Evolutionary conservation across 2,329 filamentous ascomycete species (phyloP).

Genomic region (Hypoxylon sp.): DNA sequence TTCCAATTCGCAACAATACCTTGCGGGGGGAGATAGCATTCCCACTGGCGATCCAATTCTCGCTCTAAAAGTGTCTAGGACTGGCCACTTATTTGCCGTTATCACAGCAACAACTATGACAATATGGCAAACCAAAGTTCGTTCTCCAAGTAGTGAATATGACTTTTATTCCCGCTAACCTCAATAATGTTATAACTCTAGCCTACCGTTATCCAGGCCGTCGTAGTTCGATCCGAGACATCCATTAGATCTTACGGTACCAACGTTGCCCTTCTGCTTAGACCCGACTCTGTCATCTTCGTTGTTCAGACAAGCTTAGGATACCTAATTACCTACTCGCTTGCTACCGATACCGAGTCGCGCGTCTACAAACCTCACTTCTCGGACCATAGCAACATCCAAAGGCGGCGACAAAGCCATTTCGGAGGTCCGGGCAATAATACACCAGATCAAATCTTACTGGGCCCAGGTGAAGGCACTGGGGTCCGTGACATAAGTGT

Average conservation of each 20-base stretch:
- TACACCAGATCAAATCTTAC: conserved; percentile 68
- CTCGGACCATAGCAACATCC: conserved; percentile 70
- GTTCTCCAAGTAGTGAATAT: conserved; percentile 37
- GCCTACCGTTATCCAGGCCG: conserved; percentile 88
- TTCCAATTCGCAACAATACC: conserved; percentile 41
- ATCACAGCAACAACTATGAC: conserved; percentile 86
- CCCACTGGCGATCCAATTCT: conserved; percentile 69
- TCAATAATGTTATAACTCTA: conserved; percentile 52
- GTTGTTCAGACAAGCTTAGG: conserved; percentile 87
- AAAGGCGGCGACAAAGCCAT: conserved; percentile 68
- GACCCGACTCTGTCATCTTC: conserved; percentile 90
- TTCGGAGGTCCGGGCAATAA: conserved; percentile 63
- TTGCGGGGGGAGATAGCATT: conserved; percentile 51
- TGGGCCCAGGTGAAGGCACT: conserved; percentile 81
- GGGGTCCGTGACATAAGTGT: conserved; percentile 88
- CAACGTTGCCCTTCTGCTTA: conserved; percentile 84
- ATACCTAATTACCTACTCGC: conserved; percentile 92
- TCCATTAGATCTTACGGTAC: conserved; percentile 85
- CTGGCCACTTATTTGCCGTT: conserved; percentile 84
- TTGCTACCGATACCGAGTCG: conserved; percentile 83
- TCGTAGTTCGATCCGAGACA: conserved; percentile 80
- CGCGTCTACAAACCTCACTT: conserved; percentile 88
- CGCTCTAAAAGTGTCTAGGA: conserved; percentile 78
- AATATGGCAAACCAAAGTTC: conserved; percentile 96
- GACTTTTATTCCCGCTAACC: conserved; percentile 38